Base-by-base conservation (phyloP, 345 rosid species). In the Syzygium aromaticum region DNA sequence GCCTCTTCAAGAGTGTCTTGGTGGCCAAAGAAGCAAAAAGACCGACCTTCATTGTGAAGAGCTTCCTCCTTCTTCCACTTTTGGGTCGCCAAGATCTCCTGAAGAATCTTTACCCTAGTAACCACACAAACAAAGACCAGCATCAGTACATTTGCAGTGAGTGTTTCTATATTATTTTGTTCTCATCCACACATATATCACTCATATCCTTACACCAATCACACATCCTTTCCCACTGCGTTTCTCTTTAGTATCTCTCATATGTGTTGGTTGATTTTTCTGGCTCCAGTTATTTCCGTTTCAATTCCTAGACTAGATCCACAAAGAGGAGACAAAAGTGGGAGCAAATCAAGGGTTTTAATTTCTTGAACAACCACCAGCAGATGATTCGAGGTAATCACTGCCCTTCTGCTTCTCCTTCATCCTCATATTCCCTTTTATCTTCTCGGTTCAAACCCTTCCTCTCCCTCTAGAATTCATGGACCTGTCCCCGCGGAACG, bases 1-100 rank as follows among this genome's bases (percentile, higher is more conserved):
- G 64, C 82, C 82, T 40, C 27, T 19, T 73, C 82, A 38, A 40
- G 82, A 73, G 49, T 30, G 61, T 80, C 88, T 82, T 7, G 52
- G 56, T n/a, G 88, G 88, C 80, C 77, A 86, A 86, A 86, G 85
- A 86, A 80, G 85, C 73, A 64, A 80, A 86, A 84, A 43, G 73
- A 86, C 88, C 88, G 80, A 38, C 51, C 54, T n/a, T 86, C 63
- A 28, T 80, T 73, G 49, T 38, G 28, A 21, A 54, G 85, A 80
- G 54, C 77, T 77, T 51, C 53, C 53, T 84, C 88, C 67, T 52
- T 9, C 46, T 52, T 28, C 57, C 43, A 54, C 30, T 54, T 30
- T 33, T 51, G 51, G 30, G 73, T 86, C 77, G 30, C 82, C 87
- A 63, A 63, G 53, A 17, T 86, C 54, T 46, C 33, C 21, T 49